Base-by-base conservation (phyloP, 306 rosid genomes). In the Argentina anserina region DNA sequence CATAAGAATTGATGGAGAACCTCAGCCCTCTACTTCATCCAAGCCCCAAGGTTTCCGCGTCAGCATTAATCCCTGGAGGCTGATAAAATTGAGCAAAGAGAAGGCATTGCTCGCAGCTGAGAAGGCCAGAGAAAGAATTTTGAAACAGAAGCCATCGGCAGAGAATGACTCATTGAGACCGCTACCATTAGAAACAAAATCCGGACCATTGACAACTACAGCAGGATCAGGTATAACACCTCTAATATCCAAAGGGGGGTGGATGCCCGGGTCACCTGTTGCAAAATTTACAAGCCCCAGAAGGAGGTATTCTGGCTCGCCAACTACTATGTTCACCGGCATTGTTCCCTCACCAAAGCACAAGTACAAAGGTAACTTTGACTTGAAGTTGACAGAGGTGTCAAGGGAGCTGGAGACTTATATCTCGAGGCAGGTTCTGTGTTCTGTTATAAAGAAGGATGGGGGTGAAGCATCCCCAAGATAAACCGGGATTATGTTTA, bases 351-450 rank as follows among this genome's bases (percentile, higher is more conserved):
- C 98, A 9, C 98, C 97, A 12, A 84, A 89, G 67, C 83, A 89
- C 56, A 93, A 87, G 73, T 93, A 91, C 73, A 81, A 82, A 71
- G 77, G 84, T 83, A 91, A 90, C 75, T 94, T 94, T 79, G 97
- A 94, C 86, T 82, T 94, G 87, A 91, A 94, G 79, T 78, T 94
- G 67, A 84, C 96, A 15, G 90, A 86, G 62, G 89, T 94, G 75
- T 91, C 99, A 40, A 90, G 86, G 78, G 96, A 95, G 90, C 97
- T 95, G 43, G 99, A 95, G 78, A 95, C 91, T 67, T 95, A 91
- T 78, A 91, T 91, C 75, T 95, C 99, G 65, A 83, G 85, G 87
- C 99, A 94, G 88, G 97, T 88, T 73, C 79, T 91, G 28, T 85
- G 87, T 68, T 89, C 98, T 71, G 93, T 89, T 53, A 86, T 91